phyloP scores from a whole-genome alignment of 2,329 filamentous ascomycete species.

The Helotiales sp. region DNA sequence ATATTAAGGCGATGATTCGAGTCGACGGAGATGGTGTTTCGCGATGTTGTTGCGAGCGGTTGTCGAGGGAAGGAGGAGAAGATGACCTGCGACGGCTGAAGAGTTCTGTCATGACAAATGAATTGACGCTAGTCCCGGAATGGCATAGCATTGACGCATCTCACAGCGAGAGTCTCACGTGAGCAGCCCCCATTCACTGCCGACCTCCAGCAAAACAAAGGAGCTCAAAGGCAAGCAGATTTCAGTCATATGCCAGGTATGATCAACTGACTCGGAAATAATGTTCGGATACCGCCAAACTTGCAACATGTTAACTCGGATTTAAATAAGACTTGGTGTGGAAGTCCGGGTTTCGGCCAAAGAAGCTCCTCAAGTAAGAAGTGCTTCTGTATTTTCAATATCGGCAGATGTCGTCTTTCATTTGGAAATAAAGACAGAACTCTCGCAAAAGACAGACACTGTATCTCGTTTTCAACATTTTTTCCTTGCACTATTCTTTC shows the following conservation, averaged over 20 bases:
- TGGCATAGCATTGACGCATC: neutral
- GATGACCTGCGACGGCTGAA: neutral
- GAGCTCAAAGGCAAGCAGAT: neutral
- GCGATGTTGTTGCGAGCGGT: neutral
- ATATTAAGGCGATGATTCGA: conserved; percentile 1
- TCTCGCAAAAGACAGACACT: no score
- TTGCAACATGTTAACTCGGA: no score
- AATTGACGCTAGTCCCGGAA: neutral
- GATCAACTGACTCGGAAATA: no score
- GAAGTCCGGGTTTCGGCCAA: no score
- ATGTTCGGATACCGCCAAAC: no score
- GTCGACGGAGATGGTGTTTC: conserved; percentile 3
- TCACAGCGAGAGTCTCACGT: neutral
- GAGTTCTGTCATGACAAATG: neutral
- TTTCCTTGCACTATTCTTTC: no score
- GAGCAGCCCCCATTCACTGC: neutral
- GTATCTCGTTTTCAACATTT: no score
- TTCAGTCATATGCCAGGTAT: neutral
- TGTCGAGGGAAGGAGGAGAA: neutral
- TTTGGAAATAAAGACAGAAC: no score
- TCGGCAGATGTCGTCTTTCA: no score
- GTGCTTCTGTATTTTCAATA: no score
- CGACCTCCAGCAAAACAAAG: neutral
- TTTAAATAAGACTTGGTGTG: no score
- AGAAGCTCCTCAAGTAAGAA: no score